Conservation (phyloP, 2,329 filamentous ascomycete genomes). For the Harringtonia lauricola region DNA sequence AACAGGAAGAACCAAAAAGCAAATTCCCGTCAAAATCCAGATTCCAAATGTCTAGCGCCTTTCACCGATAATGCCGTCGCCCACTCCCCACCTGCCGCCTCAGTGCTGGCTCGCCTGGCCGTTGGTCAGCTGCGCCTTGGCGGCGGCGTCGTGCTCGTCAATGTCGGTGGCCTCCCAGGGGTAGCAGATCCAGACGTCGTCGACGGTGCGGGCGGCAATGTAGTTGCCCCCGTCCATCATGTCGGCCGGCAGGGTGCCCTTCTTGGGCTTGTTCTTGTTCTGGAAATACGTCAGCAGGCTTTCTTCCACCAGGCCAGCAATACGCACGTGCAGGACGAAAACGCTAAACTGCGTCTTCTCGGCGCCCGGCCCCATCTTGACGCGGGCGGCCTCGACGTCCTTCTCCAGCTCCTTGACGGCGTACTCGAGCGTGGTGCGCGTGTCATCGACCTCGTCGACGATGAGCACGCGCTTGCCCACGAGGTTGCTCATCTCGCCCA, state of each 20-base stretch:
- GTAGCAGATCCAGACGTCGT: slow-evolving; percentile 98
- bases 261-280: slow-evolving; percentile 98
- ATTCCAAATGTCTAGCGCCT: too few relatives aligned
- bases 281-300: slow-evolving; percentile 23
- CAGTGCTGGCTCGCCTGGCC: not conserved
- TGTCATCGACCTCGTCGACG: slow-evolving; percentile 93
- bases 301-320: too few relatives aligned
- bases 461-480: slow-evolving; percentile 88
- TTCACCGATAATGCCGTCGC: too few relatives aligned
- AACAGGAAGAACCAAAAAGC: too few relatives aligned
- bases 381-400: slow-evolving; percentile 75
- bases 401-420: slow-evolving; percentile 88
- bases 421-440: slow-evolving; percentile 86
- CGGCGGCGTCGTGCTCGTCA: slow-evolving; percentile 70
- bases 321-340: slow-evolving; percentile 82
- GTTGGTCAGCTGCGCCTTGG: slow-evolving; percentile 34
- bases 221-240: slow-evolving; percentile 69
- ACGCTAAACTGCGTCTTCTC: slow-evolving; percentile 83
- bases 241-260: slow-evolving; percentile 68
- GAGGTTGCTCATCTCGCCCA: slow-evolving; percentile 75
- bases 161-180: slow-evolving; percentile 96
- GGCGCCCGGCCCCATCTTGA: slow-evolving; percentile 49
- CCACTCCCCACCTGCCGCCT: too few relatives aligned
- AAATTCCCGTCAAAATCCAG: too few relatives aligned
- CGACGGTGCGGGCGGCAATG: slow-evolving; percentile 73